Conservation (phyloP, 345 rosid species). For the Hibiscus mutabilis region DNA sequence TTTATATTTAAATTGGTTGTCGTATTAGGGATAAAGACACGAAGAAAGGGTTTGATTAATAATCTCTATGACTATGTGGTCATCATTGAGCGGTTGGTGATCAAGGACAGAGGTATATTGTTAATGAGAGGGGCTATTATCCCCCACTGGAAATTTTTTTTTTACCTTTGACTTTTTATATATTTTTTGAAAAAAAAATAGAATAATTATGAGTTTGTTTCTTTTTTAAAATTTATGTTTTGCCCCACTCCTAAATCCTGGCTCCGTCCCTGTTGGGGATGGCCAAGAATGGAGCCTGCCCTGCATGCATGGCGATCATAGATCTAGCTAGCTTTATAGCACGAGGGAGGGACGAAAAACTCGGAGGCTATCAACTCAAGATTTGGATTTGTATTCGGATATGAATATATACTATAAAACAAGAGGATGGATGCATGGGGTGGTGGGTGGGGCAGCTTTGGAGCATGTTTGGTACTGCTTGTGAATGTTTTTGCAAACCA, state of each 20-base stretch:
- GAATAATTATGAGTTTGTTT: too few relatives aligned
- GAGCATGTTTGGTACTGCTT: conserved; percentile 7
- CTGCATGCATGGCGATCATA: background rate
- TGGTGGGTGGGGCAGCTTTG: background rate
- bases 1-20: background rate
- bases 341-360: background rate
- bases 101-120: too few relatives aligned
- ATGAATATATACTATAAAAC: background rate
- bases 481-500: background rate
- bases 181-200: too few relatives aligned
- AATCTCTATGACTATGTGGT: background rate
- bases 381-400: background rate
- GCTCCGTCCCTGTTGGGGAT: background rate
- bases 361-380: background rate
- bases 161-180: too few relatives aligned
- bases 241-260: too few relatives aligned
- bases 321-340: background rate
- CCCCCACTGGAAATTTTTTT: too few relatives aligned
- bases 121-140: too few relatives aligned
- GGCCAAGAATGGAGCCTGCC: background rate
- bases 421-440: background rate
- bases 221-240: too few relatives aligned
- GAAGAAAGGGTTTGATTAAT: background rate
- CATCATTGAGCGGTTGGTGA: background rate
- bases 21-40: background rate